phyloP scores from a whole-genome alignment of 2,329 filamentous ascomycete genomes.

The Colletotrichum navitas region DNA sequence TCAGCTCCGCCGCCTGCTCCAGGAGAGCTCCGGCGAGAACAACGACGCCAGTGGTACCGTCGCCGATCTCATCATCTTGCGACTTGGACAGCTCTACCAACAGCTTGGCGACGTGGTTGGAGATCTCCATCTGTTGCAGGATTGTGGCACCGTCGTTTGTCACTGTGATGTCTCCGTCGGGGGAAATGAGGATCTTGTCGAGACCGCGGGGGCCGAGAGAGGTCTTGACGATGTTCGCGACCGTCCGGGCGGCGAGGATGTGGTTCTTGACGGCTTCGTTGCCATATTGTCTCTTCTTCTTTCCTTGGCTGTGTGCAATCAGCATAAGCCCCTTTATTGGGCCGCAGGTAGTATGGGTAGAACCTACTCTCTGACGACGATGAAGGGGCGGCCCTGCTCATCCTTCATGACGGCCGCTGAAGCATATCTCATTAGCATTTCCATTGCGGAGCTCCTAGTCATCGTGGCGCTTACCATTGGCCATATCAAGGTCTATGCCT shows the following conservation, averaged over 20 bases:
- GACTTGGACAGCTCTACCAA: constrained; percentile 98
- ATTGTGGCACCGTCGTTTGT: constrained; percentile 99
- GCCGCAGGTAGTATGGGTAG: constrained; percentile 23
- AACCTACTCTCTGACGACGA: constrained; percentile 95
- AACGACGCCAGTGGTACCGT: constrained; percentile 97
- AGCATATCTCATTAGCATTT: constrained; percentile 41
- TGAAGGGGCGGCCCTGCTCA: constrained; percentile 96
- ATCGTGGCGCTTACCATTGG: constrained; percentile 73
- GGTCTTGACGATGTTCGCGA: constrained; percentile 97
- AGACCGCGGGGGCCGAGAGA: constrained; percentile 95
- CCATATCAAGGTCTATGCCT: constrained; percentile 80
- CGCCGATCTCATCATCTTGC: constrained; percentile 98
- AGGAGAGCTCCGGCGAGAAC: constrained; percentile 94
- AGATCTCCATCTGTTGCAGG: constrained; percentile 97
- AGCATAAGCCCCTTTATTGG: constrained; percentile 33
- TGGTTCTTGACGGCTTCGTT: constrained; percentile 98
- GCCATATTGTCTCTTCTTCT: constrained; percentile 96
- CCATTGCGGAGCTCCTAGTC: constrained; percentile 38
- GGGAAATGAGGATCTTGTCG: constrained; percentile 99
- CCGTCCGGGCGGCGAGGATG: constrained; percentile 95
- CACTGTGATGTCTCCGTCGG: constrained; percentile 98
- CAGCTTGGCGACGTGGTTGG: constrained; percentile 97
- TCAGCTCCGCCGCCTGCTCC: constrained; percentile 96
- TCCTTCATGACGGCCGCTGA: constrained; percentile 87
- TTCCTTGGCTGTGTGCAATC: constrained; percentile 79